Conservation (phyloP, 2,329 filamentous ascomycete species). For the Stachybotrys chlorohalonatus region DNA sequence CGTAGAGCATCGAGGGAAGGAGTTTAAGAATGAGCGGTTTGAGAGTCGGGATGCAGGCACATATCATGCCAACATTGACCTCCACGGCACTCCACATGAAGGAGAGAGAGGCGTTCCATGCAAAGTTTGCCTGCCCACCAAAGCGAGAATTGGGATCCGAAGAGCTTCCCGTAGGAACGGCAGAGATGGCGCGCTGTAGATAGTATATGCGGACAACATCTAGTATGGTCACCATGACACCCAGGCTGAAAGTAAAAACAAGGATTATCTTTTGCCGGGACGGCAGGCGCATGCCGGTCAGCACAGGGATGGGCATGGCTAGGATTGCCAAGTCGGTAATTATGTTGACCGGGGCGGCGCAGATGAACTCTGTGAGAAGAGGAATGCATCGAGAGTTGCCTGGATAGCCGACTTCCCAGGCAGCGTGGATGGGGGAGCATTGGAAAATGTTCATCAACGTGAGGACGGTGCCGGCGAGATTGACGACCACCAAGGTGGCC, state of each 20-base stretch:
- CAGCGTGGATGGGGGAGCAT: conserved; percentile 65
- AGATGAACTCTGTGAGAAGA: conserved; percentile 54
- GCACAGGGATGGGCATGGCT: conserved; percentile 77
- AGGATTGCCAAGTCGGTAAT: conserved; percentile 84
- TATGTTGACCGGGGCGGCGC: conserved; percentile 83
- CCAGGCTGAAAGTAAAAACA: conserved; percentile 76
- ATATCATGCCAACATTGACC: conserved; percentile 83
- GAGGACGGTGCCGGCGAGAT: conserved; percentile 66
- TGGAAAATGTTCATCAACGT: conserved; percentile 85
- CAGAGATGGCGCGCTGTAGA: conserved; percentile 61
- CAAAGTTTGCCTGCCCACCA: conserved; percentile 43
- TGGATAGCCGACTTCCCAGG: conserved; percentile 41
- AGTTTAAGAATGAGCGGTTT: conserved; percentile 72
- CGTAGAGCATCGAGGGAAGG: conserved; percentile 46
- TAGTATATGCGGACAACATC: conserved; percentile 88
- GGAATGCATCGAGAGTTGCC: conserved; percentile 40
- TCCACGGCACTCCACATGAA: conserved; percentile 94
- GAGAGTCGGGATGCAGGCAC: conserved; percentile 83
- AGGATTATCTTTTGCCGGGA: conserved; percentile 81
- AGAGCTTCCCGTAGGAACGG: conserved; percentile 26
- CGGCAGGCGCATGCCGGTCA: conserved; percentile 79
- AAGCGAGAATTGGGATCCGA: conserved; percentile 34
- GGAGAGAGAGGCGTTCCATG: conserved; percentile 71
- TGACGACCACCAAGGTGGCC: conserved; percentile 67
- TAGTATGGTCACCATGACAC: conserved; percentile 78